Conservation (phyloP, 129 eudicot genomes). For the Ambrosia trifida region DNA sequence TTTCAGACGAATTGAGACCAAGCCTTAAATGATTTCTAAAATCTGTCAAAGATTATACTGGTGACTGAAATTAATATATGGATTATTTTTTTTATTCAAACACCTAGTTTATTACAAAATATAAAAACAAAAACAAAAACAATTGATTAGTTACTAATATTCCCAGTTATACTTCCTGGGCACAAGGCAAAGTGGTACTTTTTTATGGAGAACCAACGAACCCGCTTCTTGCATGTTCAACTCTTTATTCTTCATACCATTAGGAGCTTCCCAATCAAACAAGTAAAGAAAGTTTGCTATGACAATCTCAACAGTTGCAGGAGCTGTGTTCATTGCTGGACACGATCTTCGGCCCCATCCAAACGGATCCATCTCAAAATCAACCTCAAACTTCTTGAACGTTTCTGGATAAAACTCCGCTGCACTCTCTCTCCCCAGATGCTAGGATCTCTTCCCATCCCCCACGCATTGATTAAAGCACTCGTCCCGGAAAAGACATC, state of each 20-base stretch:
- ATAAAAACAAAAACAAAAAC: neutral
- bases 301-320: constrained; percentile 37
- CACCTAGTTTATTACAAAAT: neutral
- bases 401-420: constrained; percentile 64
- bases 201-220: neutral
- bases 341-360: constrained; percentile 62
- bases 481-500: constrained; percentile 39
- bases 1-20: too few relatives aligned
- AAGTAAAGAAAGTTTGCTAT: constrained; percentile 46
- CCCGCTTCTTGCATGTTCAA: constrained; percentile 40
- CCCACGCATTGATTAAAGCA: constrained; percentile 53
- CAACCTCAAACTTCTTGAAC: constrained; percentile 44
- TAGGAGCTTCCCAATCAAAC: constrained; percentile 51
- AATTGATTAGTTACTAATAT: neutral
- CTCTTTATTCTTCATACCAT: constrained; percentile 33
- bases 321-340: constrained; percentile 48
- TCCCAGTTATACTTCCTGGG: constrained; percentile 4
- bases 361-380: constrained; percentile 49
- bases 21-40: too few relatives aligned
- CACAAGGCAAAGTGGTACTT: constrained; percentile 28
- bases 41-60: neutral
- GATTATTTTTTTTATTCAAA: neutral
- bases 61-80: too few relatives aligned
- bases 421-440: constrained; percentile 51
- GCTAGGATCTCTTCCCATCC: constrained; percentile 45